Evolutionary conservation across 129 eudicot genomes (phyloP), one percentile per base, ranked within the genome.

Genomic region (Glebionis coronaria): DNA sequence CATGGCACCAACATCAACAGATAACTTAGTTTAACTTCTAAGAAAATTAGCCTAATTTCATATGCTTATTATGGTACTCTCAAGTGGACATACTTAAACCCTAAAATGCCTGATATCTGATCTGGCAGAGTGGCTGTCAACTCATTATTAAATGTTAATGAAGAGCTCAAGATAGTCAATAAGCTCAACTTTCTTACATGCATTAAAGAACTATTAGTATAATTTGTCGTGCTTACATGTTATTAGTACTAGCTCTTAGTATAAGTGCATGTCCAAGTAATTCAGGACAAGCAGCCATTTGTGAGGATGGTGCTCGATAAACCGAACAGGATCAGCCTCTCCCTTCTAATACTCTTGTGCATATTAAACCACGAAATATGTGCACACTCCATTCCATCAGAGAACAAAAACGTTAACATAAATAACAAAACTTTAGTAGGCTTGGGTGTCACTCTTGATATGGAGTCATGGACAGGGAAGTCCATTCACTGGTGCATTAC

Each of bases 401-500:
- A 63, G 9, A 19, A 63, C 54, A 11, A 16, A 63, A 63, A 16
- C 16, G 1, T n/a, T 4, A 66, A 29, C 49, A 15, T 16, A 52
- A 11, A 50, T 23, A 12, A 44, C 12, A 18, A 53, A 52, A 51
- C 23, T 5, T 29, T 53, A 52, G 46, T 38, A 72, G 63, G 38
- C 21, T 15, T 51, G 4, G 76, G 69, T 44, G 11, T 72, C 50
- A 23, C 66, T 74, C 68, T 74, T 19, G 79, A 74, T 35, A 74
- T 66, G 79, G 73, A 59, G 44, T 56, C 79, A 57, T 57, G 61
- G 73, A 13, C 29, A 0, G 79, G 79, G 44, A 66, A 66, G 20
- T 49, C 73, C 29, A 49, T 66, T 45, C 27, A 66, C 15, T 45
- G 45, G 11, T 28, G 73, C 59, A 56, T 74, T 74, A n/a, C 3